Evolutionary conservation across 1,284 basidiomycete genomes (phyloP), one percentile per base, ranked within the genome.

Genomic region (Takashimella tepidaria): DNA sequence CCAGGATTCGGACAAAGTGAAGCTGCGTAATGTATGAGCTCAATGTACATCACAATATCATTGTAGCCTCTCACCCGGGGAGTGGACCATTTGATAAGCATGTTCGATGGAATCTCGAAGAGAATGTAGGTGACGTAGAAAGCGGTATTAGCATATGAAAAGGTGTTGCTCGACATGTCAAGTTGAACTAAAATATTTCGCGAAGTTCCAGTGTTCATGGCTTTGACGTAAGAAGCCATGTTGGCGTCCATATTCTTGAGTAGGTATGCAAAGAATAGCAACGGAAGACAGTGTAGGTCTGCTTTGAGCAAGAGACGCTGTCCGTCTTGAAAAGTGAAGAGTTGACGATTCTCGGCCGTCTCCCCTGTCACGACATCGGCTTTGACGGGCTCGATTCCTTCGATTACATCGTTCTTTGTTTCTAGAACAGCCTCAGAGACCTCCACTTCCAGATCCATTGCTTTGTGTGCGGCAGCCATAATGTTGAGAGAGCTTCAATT

Each of bases 91-190:
- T 63, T 50, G 59, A 63, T 51, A 12, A 47, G 16, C 22, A 62
- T 41, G 22, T 56, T 57, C 8, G 41, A 47, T 0, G 66, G 66
- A 23, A 66, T 57, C 47, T 68, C 66, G 48, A 56, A 59, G 22
- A 68, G 22, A 16, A 64, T 56, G 48, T 62, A 64, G 5, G 50
- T 31, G 4, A 60, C 53, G 51, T 60, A 60, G 52, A 61, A 61
- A 8, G 41, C 21, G 0, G 59, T 59, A 37, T 8, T 8, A 16
- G 16, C 10, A 37, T 55, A 62, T 22, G 51, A 53, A 44, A 59
- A 68, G 42, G 66, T 44, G 53, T 68, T 50, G 11, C 46, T 52
- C 19, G 58, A 60, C 53, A 66, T 68, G 47, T 59, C n/a, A n/a
- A 68, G 58, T 23, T 53, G 44, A 5, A 43, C 62, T 47, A 63